A percentile compares a stretch with the other conserved stretches of the same genome.
Evolutionary conservation across 768 basidiomycete species (phyloP).

Genomic region (Chalciporus piperatus): DNA sequence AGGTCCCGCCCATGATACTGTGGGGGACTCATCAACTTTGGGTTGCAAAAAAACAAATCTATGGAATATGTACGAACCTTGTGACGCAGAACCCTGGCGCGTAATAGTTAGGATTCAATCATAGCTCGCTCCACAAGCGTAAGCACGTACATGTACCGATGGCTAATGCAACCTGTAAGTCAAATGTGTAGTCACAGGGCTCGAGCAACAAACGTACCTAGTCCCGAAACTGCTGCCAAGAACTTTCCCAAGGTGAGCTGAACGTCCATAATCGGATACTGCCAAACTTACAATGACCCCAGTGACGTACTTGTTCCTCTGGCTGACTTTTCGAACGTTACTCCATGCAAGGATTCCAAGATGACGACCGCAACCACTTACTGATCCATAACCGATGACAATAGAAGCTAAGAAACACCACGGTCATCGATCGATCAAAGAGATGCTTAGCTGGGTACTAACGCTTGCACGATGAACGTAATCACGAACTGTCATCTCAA

Average conservation of each 20-base stretch:
- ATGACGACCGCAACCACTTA: background rate
- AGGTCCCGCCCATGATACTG: background rate
- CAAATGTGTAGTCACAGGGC: background rate
- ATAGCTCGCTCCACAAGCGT: background rate
- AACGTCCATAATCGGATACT: background rate
- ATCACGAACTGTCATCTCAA: background rate
- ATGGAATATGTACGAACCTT: background rate
- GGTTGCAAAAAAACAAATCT: too few species aligned
- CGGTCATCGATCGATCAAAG: too few species aligned
- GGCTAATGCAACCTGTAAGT: background rate
- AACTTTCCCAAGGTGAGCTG: background rate
- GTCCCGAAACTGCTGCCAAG: background rate
- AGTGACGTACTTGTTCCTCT: background rate
- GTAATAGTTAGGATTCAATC: background rate
- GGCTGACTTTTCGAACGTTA: background rate
- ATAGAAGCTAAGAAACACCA: background rate
- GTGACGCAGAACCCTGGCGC: background rate
- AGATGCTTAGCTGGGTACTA: background rate
- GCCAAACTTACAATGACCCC: background rate
- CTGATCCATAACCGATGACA: constrained; percentile 1
- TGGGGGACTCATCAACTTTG: background rate
- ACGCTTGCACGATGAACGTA: background rate
- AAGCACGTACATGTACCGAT: background rate
- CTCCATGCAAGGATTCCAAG: background rate
- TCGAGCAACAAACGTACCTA: background rate